These are phyloP conservation scores for Coniochaeta sp. DNA, from an alignment of 2,329 filamentous ascomycete species.

Conservation along the genomic window DNA sequence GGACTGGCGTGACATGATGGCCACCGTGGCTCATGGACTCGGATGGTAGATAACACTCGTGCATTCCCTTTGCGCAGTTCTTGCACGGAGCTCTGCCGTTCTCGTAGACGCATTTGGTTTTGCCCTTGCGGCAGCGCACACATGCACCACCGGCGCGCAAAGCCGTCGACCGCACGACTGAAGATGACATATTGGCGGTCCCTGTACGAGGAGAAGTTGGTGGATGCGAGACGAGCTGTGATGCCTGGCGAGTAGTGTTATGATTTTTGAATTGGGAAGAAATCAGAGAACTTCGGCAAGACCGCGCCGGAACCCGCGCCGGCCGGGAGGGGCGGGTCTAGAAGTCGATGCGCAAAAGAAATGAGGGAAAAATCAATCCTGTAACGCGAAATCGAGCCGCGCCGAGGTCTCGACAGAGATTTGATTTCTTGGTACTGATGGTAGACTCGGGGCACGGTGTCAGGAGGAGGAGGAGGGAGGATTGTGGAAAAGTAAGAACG, in stretches of 20 bases:
- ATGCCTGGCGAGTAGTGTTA: neutral
- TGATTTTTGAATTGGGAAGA: neutral
- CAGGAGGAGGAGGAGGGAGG: neutral
- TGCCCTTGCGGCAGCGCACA: conserved; percentile 56
- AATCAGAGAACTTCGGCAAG: neutral
- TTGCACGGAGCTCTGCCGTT: conserved; percentile 55
- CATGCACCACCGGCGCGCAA: conserved; percentile 54
- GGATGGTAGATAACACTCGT: conserved; percentile 55
- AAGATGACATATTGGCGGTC: conserved; percentile 20
- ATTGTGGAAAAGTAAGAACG: conserved; percentile 5
- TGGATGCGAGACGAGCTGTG: neutral
- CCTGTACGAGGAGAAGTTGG: neutral
- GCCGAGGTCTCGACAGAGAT: neutral
- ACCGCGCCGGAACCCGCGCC: neutral
- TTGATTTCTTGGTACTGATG: neutral
- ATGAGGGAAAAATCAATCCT: neutral
- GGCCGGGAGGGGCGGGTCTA: neutral
- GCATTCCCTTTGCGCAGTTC: conserved; percentile 57
- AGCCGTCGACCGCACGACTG: conserved; percentile 48
- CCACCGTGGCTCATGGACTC: conserved; percentile 50
- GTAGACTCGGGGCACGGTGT: neutral
- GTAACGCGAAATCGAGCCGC: neutral
- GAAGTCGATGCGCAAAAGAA: neutral
- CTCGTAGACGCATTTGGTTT: conserved; percentile 57
- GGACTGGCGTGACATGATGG: conserved; percentile 50